Evolutionary conservation across 208 protist genomes (phyloP).

Genomic region (Lotmaria passim): DNA sequence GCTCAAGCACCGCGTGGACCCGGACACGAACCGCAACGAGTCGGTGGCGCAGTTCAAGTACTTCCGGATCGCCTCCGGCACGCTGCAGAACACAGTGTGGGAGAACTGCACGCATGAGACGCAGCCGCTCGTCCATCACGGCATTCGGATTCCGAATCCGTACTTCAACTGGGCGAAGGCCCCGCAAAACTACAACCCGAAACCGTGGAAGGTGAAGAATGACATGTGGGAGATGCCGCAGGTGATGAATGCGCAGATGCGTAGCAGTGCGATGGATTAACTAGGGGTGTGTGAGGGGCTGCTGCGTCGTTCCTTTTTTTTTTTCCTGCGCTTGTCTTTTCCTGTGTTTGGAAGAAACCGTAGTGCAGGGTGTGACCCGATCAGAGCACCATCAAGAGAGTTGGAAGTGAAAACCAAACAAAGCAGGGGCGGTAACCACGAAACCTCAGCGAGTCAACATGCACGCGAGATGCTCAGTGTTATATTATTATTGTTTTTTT

Average conservation of each 20-base stretch:
- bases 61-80: slow-evolving; percentile 71
- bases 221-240: slow-evolving; percentile 85
- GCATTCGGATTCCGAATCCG: slow-evolving; percentile 72
- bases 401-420: too few relatives aligned
- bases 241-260: slow-evolving; percentile 73
- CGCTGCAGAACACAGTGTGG: slow-evolving; percentile 79
- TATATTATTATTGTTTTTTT: too few relatives aligned
- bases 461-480: too few relatives aligned
- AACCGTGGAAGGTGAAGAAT: slow-evolving; percentile 74
- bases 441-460: too few relatives aligned
- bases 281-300: too few relatives aligned
- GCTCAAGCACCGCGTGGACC: slow-evolving; percentile 72
- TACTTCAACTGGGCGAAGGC: slow-evolving; percentile 91
- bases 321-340: not conserved
- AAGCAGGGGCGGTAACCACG: too few relatives aligned
- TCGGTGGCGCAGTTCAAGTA: slow-evolving; percentile 79
- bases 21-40: slow-evolving; percentile 82
- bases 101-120: slow-evolving; percentile 81
- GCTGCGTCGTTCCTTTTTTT: slow-evolving; percentile 7
- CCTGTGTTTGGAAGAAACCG: slow-evolving; percentile 19
- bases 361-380: not conserved
- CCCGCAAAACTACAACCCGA: slow-evolving; percentile 72
- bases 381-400: too few relatives aligned
- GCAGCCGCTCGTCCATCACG: slow-evolving; percentile 46
- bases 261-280: slow-evolving; percentile 57